Percentiles rank a stretch among this genome's conserved stretches.
phyloP scores from a whole-genome alignment of 345 rosid genomes.

The Nasturtium officinale region DNA sequence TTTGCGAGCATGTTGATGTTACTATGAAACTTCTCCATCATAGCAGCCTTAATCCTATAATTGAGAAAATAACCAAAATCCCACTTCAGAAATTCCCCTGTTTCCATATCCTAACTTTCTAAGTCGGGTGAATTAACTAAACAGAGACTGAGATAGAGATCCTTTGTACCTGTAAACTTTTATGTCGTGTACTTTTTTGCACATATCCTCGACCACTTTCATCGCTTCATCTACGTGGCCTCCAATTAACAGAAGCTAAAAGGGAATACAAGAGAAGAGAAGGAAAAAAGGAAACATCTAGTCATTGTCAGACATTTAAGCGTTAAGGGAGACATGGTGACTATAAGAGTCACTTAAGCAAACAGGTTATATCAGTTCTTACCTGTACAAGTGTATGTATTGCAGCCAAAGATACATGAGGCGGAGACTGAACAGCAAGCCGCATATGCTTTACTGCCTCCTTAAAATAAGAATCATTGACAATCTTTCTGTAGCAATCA shows the following conservation, averaged over 20 bases:
- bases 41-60: slow-evolving; percentile 61
- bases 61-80: slow-evolving; percentile 1
- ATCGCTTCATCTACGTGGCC: slow-evolving; percentile 66
- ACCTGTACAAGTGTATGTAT: slow-evolving; percentile 87
- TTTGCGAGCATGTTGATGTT: slow-evolving; percentile 48
- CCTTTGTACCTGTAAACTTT: slow-evolving; percentile 64
- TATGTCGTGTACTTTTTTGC: slow-evolving; percentile 46
- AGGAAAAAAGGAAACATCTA: not conserved
- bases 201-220: slow-evolving; percentile 56
- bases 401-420: slow-evolving; percentile 50
- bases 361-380: not conserved
- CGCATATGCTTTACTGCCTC: slow-evolving; percentile 66
- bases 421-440: slow-evolving; percentile 50
- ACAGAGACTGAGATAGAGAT: slow-evolving; percentile 1
- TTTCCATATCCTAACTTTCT: slow-evolving; percentile 15
- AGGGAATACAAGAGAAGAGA: not conserved
- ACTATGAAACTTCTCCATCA: slow-evolving; percentile 59
- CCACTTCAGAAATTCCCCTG: slow-evolving; percentile 6
- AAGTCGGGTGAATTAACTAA: not conserved
- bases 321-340: not conserved
- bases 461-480: slow-evolving; percentile 50
- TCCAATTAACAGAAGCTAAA: slow-evolving; percentile 72
- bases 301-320: slow-evolving; percentile 12
- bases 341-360: not conserved
- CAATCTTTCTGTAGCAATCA: slow-evolving; percentile 47